A percentile compares a stretch with the other conserved stretches of the same genome.
Conservation (phyloP, 164 flowering plant species). For the Brasenia schreberi region DNA sequence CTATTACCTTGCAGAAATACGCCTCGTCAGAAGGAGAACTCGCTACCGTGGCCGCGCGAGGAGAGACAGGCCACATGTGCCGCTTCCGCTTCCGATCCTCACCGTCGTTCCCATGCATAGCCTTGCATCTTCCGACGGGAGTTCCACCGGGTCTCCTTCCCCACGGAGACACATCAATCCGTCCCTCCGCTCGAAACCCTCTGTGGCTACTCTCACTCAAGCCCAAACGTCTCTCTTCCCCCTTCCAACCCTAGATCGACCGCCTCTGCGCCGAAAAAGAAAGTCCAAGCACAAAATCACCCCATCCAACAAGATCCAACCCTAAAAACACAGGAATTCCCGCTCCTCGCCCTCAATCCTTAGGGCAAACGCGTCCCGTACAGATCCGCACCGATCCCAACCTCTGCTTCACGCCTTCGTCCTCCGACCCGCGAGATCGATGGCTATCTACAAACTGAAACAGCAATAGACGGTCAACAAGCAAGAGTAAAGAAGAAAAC, state of each 20-base stretch:
- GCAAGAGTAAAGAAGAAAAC: slow-evolving; percentile 4
- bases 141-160: slow-evolving; percentile 12
- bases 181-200: slow-evolving; percentile 5
- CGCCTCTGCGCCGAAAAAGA: slow-evolving; percentile 4
- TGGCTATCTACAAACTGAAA: background rate
- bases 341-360: background rate
- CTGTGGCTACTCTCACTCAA: slow-evolving; percentile 6
- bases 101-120: slow-evolving; percentile 59
- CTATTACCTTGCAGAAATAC: slow-evolving; percentile 24
- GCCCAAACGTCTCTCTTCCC: slow-evolving; percentile 5
- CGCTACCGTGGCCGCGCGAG: slow-evolving; percentile 25
- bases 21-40: slow-evolving; percentile 7
- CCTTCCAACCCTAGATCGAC: slow-evolving; percentile 23
- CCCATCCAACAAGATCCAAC: background rate
- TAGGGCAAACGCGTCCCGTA: background rate
- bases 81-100: slow-evolving; percentile 38
- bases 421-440: background rate
- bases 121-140: slow-evolving; percentile 42
- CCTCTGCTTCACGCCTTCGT: background rate
- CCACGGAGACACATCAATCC: slow-evolving; percentile 42
- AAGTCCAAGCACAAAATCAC: background rate
- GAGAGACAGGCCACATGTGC: slow-evolving; percentile 65
- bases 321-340: background rate
- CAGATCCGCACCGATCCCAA: background rate
- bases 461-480: background rate